phyloP scores from a whole-genome alignment of 495 filamentous ascomycete species.

The Cercophora sp. region DNA sequence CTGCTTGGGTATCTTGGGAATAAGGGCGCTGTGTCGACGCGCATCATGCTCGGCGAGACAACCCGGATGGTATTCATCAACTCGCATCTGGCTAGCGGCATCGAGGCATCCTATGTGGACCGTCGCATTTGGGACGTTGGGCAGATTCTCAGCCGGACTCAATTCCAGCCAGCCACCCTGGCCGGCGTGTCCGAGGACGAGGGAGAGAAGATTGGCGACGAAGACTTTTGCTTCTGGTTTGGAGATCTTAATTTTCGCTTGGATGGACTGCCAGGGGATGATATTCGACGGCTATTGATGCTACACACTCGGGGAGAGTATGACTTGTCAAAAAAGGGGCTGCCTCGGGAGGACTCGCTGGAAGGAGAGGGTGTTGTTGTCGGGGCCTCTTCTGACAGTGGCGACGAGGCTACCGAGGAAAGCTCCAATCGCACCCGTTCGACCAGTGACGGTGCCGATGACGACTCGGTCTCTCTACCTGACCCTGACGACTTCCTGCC shows the following conservation, averaged over 20 bases:
- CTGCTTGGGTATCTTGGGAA: constrained; percentile 92
- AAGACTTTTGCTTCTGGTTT: constrained; percentile 94
- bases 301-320: constrained; percentile 79
- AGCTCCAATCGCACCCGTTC: constrained; percentile 12
- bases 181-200: constrained; percentile 50
- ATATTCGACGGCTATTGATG: constrained; percentile 80
- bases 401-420: constrained; percentile 32
- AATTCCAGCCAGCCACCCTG: constrained; percentile 66
- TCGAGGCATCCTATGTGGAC: constrained; percentile 71
- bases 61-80: constrained; percentile 87
- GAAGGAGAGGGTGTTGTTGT: constrained; percentile 44
- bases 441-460: constrained; percentile 26
- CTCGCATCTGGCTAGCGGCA: constrained; percentile 82
- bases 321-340: constrained; percentile 43
- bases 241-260: constrained; percentile 96
- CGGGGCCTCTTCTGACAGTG: constrained; percentile 27
- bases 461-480: constrained; percentile 41
- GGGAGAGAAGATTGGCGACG: constrained; percentile 73
- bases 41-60: constrained; percentile 84
- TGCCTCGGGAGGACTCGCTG: constrained; percentile 29
- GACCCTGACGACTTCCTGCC: constrained; percentile 53
- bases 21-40: constrained; percentile 81
- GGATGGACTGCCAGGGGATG: constrained; percentile 81
- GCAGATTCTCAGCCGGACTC: constrained; percentile 69
- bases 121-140: constrained; percentile 84